Evolutionary conservation across 2,329 filamentous ascomycete species (phyloP).

Genomic region (Colletotrichum tamarilloi): DNA sequence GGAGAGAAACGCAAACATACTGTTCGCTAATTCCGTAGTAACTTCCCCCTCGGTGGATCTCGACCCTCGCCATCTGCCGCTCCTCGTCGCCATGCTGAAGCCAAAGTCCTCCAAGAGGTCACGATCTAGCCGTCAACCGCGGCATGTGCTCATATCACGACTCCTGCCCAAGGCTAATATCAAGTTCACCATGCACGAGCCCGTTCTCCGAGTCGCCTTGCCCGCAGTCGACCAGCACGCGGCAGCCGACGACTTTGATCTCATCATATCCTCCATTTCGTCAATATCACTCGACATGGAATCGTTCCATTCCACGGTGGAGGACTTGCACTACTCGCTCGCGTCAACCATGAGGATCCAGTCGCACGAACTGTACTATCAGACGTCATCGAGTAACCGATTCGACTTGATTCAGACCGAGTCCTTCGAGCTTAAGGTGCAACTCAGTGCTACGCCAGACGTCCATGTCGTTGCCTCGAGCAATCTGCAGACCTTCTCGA

Average conservation of each 20-base stretch:
- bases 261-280: slow-evolving; percentile 95
- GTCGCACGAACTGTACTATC: slow-evolving; percentile 93
- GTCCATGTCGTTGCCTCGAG: slow-evolving; percentile 84
- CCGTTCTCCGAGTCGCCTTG: slow-evolving; percentile 88
- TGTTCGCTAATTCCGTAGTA: slow-evolving; percentile 95
- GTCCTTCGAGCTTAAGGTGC: slow-evolving; percentile 85
- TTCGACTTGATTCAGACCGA: slow-evolving; percentile 92
- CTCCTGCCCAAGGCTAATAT: slow-evolving; percentile 92
- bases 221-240: slow-evolving; percentile 77
- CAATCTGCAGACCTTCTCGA: slow-evolving; percentile 85
- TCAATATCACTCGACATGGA: slow-evolving; percentile 94
- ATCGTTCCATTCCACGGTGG: slow-evolving; percentile 90
- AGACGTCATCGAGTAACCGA: slow-evolving; percentile 82
- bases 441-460: slow-evolving; percentile 87
- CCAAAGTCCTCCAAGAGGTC: slow-evolving; percentile 54
- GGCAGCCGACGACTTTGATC: slow-evolving; percentile 85
- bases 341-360: slow-evolving; percentile 85
- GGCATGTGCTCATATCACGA: slow-evolving; percentile 82
- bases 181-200: slow-evolving; percentile 97
- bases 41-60: slow-evolving; percentile 96
- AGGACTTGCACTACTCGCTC: slow-evolving; percentile 88
- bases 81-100: slow-evolving; percentile 82
- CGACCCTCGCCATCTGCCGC: slow-evolving; percentile 89
- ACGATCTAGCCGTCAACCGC: slow-evolving; percentile 43
- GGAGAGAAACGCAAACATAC: slow-evolving; percentile 93